Evolutionary conservation across 768 basidiomycete genomes (phyloP), one percentile per base, ranked within the genome.

Genomic region (Postia placenta): DNA sequence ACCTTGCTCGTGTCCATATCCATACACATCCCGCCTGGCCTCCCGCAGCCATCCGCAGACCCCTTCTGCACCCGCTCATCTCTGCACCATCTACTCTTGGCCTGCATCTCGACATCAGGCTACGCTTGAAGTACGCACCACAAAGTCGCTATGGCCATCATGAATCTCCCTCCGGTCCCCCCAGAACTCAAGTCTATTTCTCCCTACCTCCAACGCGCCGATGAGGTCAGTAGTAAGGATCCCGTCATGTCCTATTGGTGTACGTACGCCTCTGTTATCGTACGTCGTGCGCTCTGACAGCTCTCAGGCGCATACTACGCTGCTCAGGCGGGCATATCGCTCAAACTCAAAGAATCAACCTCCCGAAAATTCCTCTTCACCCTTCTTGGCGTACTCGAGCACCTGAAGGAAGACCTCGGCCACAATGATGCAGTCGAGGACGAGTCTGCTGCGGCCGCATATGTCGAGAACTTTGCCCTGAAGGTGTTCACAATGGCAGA

Each of bases 181-280:
- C 52, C 71, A 33, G 73, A 75, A 41, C 80, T 90, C 63, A 88
- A 83, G 60, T 53, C 80, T 22, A 76, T 92, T 48, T 61, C 81
- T 4, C 87, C 92, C 1, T 95, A 80, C 66, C 74, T 98, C 17
- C 92, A 94, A 60, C 81, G 96, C 43, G 90, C 96, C 0, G 81
- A 91, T 50, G 96, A 99, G 64, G 74, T 97, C 58, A 80, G 76
- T 45, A 69, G 70, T 12, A 80, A 86, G 54, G 93, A 99, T 49
- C 89, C 91, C 4, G 73, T 94, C 45, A 81, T 98, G 61, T 79
- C 90, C 4, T 98, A 98, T 64, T 99, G 95, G 94, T 94, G 95
- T 95, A 67, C 56, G 89, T 73, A 11, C 22, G 38, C 44, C 25
- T 50, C 17, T 38, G 25, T 17, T 28, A 17, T 38, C 19, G 37